Base-by-base conservation (phyloP, 2,329 filamentous ascomycete genomes). In the Podosphaera leucotricha region DNA sequence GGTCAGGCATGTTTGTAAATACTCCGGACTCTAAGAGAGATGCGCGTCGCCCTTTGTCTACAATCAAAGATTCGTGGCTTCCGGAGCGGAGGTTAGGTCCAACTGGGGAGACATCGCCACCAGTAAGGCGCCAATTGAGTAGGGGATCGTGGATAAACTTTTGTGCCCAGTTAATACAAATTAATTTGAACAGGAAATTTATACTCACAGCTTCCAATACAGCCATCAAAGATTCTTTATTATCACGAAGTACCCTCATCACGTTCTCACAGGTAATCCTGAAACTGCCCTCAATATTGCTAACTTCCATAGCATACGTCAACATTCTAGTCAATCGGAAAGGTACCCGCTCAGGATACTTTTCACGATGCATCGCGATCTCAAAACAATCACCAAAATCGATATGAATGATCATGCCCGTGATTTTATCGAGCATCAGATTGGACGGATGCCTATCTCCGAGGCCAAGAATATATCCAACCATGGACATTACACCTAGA, bases 361-460 rank as follows among this genome's bases (percentile, higher is more conserved):
- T 98, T 62, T 99, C 92, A 53, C 92, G 81, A 65, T 98, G 92
- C 86, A 94, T 98, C 21, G 92, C 90, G 44, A 98, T 84, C 61
- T 99, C 90, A 64, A 99, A 99, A 60, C 90, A 99, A 64, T 98
- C 90, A 54, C 90, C 92, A 56, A 98, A 98, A 66, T 99, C 90
- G 54, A 98, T 95, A 59, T 99, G 90, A 51, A 98, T 79, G 49
- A 98, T 90, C 66, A 92, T 93, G 58, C 90, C 90, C 1, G 87
- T 95, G 48, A 92, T 76, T 35, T 85, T 80, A 61, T 98, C 90
- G 36, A 99, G 77, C 80, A 98, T 92, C 56, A 99, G 65, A 61
- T 99, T 99, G 48, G 85, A 94, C 33, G 92, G 92, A 63, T 99
- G 90, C 41, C 92, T 78, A 64, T 99, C 90, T 44, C 90, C 90